These are phyloP conservation scores for Breynia disticha DNA, from an alignment of 441 rosid genomes.

Conservation along the genomic window DNA sequence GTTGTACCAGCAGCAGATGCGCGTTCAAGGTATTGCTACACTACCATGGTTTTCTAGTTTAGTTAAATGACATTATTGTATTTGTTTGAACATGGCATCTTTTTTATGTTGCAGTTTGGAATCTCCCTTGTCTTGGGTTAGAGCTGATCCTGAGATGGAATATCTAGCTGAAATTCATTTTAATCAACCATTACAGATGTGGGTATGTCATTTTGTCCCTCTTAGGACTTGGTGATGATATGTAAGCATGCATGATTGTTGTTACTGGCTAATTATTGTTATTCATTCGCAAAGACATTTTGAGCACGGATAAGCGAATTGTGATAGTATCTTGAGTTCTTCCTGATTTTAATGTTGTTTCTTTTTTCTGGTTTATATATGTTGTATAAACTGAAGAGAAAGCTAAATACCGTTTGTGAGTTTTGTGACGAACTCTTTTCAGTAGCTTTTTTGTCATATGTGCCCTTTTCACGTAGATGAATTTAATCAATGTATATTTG, in stretches of 20 bases:
- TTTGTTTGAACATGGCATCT: conserved; percentile 7
- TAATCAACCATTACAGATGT: conserved; percentile 98
- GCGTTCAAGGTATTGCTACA: conserved; percentile 57
- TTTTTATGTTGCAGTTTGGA: conserved; percentile 58
- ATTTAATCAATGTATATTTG: no score
- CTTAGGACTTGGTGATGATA: not conserved
- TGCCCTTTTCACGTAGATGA: no score
- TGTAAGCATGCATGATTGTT: not conserved
- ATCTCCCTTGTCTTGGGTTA: conserved; percentile 90
- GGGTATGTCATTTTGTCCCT: conserved; percentile 53
- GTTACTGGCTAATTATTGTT: not conserved
- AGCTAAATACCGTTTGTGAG: no score
- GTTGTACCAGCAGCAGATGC: conserved; percentile 41
- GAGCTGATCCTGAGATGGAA: conserved; percentile 99
- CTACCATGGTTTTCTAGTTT: conserved; percentile 9
- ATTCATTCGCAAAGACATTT: not conserved
- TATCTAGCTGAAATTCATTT: conserved; percentile 93
- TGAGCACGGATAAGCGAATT: no score
- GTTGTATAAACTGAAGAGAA: no score
- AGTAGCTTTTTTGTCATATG: no score
- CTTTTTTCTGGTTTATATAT: no score
- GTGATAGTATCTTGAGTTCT: no score
- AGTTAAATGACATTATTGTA: conserved; percentile 11
- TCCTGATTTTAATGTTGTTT: no score
- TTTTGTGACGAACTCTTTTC: no score